phyloP scores from a whole-genome alignment of 495 filamentous ascomycete genomes.

The Podospora didyma region DNA sequence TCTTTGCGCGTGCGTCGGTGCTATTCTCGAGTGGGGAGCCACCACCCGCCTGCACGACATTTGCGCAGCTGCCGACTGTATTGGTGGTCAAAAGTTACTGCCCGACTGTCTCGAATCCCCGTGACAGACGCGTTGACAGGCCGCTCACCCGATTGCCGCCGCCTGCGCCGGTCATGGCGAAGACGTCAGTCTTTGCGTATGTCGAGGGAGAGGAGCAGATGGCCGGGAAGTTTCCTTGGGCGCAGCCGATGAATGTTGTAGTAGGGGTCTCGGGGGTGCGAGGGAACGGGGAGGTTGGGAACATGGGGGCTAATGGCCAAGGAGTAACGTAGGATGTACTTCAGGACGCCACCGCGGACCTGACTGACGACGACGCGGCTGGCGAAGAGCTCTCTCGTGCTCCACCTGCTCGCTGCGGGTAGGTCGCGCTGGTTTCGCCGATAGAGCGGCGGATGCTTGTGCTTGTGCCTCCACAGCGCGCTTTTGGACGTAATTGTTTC shows the following conservation, averaged over 20 bases:
- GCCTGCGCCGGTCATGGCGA: no score
- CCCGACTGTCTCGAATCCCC: no score
- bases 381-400: slow-evolving; percentile 3
- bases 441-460: background rate
- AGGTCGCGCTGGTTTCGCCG: background rate
- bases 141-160: no score
- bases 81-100: background rate
- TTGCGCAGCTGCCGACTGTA: background rate
- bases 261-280: no score
- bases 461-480: background rate
- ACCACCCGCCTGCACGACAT: slow-evolving; percentile 1
- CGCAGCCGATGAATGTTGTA: no score
- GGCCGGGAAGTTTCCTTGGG: no score
- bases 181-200: no score
- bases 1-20: background rate
- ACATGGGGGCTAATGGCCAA: background rate
- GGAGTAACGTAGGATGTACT: background rate
- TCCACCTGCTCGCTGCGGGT: background rate
- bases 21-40: background rate
- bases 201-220: no score
- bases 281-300: no score
- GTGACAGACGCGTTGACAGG: no score
- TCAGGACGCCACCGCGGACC: slow-evolving; percentile 2
- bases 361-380: slow-evolving; percentile 1
- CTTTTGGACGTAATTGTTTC: slow-evolving; percentile 1